Base-by-base conservation (phyloP, 768 basidiomycete species). In the Suillus brevipes region DNA sequence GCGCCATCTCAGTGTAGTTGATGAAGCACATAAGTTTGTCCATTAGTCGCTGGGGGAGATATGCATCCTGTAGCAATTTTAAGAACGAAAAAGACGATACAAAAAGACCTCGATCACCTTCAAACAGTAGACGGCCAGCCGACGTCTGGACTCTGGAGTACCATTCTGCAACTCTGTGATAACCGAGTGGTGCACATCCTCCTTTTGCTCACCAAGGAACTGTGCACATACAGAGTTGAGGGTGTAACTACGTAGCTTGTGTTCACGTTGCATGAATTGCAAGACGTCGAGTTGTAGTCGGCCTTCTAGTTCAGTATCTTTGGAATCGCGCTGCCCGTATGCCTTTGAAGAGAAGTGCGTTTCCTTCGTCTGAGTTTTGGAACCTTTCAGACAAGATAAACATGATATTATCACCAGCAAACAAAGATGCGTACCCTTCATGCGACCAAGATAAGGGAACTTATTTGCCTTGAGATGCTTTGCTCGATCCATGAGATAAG, bases 21-120 rank as follows among this genome's bases (percentile, higher is more conserved):
- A 99, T 90, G 72, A 99, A 95, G 67, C 95, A 99, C 97, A 99
- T 98, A 38, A 99, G 83, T 77, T 99, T 99, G 77, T 99, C 97
- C 77, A 99, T 84, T 45, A 99, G 77, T 62, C 97, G 84, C 77
- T 99, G 97, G 0, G 97, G 97, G 31, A 99, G 87, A 75, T 99
- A 99, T 4, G 97, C 97, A 83, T 99, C 97, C 95, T 97, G 68
- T 40, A 37, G 40, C 9, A 18, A 59, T 23, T 38, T 23, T 62
- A 12, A 60, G 37, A 13, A 62, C 4, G 23, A 53, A 8, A 31
- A 12, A 20, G 40, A 31, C 10, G 6, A 25, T 8, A 14, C 12
- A 37, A 28, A 8, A 18, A 10, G 14, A 2, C 23, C 23, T 16
- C 63, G 23, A 42, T 61, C 37, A 92, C 96, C 88, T 99, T 99